Evolutionary conservation across 164 flowering plant species (phyloP).

Genomic region (Piper betle): DNA sequence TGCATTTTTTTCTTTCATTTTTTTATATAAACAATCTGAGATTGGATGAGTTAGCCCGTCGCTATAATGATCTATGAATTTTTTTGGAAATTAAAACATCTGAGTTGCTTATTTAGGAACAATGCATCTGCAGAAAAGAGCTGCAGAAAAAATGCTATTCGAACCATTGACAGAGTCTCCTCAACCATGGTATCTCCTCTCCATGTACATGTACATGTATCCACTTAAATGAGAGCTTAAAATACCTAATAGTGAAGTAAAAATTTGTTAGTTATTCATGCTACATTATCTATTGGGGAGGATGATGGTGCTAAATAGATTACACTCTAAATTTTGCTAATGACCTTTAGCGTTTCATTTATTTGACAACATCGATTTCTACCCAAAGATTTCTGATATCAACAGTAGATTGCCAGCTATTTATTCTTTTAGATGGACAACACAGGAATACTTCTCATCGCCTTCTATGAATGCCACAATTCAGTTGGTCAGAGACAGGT

Average conservation of each 20-base stretch:
- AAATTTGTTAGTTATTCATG: neutral
- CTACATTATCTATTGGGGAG: neutral
- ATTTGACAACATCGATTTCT: too few relatives aligned
- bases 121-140: conserved; percentile 7
- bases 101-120: conserved; percentile 11
- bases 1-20: neutral
- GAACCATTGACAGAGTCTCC: conserved; percentile 22
- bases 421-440: neutral
- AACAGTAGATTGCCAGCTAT: neutral
- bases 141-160: conserved; percentile 11
- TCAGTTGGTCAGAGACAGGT: conserved; percentile 58
- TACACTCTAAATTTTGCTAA: neutral
- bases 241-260: neutral
- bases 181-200: conserved; percentile 37
- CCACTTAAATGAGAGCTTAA: neutral
- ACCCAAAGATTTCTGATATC: neutral
- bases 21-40: neutral
- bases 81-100: neutral
- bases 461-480: conserved; percentile 84
- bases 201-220: neutral
- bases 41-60: neutral
- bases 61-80: neutral
- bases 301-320: too few relatives aligned
- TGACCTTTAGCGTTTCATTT: neutral
- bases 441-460: conserved; percentile 70